Conservation (phyloP, 1,284 basidiomycete genomes). For the Sanguinoderma infundibulare region DNA sequence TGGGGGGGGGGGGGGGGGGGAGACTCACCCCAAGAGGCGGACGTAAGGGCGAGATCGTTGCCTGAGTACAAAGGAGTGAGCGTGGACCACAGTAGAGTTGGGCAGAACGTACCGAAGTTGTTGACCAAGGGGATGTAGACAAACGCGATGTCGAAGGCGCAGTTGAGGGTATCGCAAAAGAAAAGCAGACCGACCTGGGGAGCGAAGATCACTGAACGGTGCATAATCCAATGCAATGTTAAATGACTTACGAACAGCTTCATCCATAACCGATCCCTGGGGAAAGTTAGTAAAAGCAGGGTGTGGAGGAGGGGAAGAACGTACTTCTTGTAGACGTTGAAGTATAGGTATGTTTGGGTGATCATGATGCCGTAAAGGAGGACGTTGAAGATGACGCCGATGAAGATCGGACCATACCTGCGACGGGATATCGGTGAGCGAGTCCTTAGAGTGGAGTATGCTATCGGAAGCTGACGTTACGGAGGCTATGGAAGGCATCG, state of each 20-base stretch:
- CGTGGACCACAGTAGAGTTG: no score
- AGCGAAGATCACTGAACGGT: background rate
- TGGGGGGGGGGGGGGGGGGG: no score
- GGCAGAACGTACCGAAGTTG: constrained; percentile 38
- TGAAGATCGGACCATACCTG: constrained; percentile 46
- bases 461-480: constrained; percentile 31
- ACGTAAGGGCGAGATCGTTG: constrained; percentile 29
- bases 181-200: constrained; percentile 41
- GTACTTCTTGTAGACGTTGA: constrained; percentile 44
- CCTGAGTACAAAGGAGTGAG: constrained; percentile 17
- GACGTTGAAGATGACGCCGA: constrained; percentile 45
- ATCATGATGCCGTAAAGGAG: constrained; percentile 46
- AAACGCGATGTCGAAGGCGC: constrained; percentile 43
- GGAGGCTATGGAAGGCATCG: constrained; percentile 31
- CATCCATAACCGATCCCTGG: constrained; percentile 40
- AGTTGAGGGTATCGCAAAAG: constrained; percentile 43
- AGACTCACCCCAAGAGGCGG: constrained; percentile 38
- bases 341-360: constrained; percentile 47
- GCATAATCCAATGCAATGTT: background rate
- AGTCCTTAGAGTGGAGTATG: background rate
- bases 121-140: constrained; percentile 41
- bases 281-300: background rate
- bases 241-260: constrained; percentile 35
- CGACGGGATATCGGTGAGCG: background rate
- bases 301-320: background rate